Evolutionary conservation across 345 rosid species (phyloP), one percentile per base, ranked within the genome.

Genomic region (Acer saccharum): DNA sequence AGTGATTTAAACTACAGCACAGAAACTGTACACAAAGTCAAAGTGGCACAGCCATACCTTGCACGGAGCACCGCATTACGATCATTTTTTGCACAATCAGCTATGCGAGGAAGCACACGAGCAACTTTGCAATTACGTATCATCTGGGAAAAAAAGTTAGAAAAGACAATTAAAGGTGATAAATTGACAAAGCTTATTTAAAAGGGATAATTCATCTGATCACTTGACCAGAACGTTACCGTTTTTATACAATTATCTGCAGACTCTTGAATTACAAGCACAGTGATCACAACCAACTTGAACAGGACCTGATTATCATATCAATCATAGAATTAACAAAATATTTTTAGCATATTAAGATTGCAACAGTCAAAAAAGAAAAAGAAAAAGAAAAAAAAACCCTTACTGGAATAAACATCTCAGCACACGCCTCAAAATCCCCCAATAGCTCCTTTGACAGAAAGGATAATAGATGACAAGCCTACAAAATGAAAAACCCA

Each of bases 201-300:
- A 65, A 68, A 60, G 12, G 10, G 3, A 12, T 7, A 69, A 23
- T 20, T 41, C 60, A 10, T 32, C 29, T 14, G 75, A 73, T 65
- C 64, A 68, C 23, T 32, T 41, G 77, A 46, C 46, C 23, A 57
- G 78, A 69, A 43, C 23, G 70, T 80, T 86, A 94, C 98, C 86
- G 98, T 96, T 84, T 96, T 96, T 83, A 96, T 92, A 91, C 99
- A 96, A 89, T 85, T 96, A 84, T 96, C 99, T 1, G 99, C 95
- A 77, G 99, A 96, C 85, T 96, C 99, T 82, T 97, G 97, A 89
- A 96, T 96, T 80, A 96, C 99, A 86, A 96, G 99, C 75, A 94
- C 99, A 83, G 99, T 96, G 72, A 96, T 96, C 91, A 96, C 99
- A 82, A 96, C 99, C 80, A 96, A 88, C 97, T 96, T 96, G 94